Conservation (phyloP, 140 eudicot genomes). For the Flaveria floridana region DNA sequence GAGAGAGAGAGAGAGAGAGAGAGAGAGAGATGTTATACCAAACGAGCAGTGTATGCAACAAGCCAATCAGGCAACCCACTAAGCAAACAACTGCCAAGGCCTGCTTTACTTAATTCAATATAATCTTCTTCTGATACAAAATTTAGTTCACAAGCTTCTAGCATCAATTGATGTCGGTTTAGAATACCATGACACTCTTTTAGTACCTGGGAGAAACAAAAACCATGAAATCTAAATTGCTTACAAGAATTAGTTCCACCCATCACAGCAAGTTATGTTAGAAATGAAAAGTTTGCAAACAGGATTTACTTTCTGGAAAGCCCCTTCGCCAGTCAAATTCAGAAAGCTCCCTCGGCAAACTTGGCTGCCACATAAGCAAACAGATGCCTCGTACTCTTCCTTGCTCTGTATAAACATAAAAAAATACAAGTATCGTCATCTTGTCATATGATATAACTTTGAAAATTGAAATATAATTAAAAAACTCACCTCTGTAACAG, state of each 20-base stretch:
- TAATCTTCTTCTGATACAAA: constrained; percentile 91
- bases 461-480: constrained; percentile 3
- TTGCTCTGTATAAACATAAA: constrained; percentile 58
- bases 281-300: neutral
- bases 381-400: constrained; percentile 97
- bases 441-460: neutral
- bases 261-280: neutral
- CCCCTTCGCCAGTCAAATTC: constrained; percentile 93
- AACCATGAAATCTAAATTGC: neutral
- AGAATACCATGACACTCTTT: constrained; percentile 86
- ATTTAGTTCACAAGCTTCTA: constrained; percentile 90
- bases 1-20: constrained; percentile 8
- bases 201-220: constrained; percentile 50
- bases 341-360: constrained; percentile 96
- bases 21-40: constrained; percentile 44
- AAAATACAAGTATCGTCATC: constrained; percentile 9
- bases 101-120: constrained; percentile 87
- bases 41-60: constrained; percentile 83
- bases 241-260: neutral
- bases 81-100: constrained; percentile 93
- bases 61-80: constrained; percentile 97
- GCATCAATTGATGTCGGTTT: constrained; percentile 70
- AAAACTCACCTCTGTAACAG: constrained; percentile 82
- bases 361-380: constrained; percentile 93
- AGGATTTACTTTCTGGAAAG: constrained; percentile 71